A percentile compares a stretch with the other conserved stretches of the same genome.
phyloP scores from a whole-genome alignment of 108 stramenopile genomes.

The Skeletonema costatum region DNA sequence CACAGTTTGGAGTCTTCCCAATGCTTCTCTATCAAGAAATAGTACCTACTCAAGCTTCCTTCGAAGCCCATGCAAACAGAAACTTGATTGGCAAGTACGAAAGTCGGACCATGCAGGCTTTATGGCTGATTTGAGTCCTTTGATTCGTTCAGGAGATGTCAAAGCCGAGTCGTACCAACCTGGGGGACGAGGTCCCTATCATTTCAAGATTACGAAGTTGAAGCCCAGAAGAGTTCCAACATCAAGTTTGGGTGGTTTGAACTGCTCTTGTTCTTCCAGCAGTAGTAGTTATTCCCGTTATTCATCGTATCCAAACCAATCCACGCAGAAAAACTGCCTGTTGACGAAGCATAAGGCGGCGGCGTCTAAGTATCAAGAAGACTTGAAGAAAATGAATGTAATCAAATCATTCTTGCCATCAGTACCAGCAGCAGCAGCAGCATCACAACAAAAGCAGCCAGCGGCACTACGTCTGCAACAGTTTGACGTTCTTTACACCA shows the following conservation, averaged over 20 bases:
- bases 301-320: background rate
- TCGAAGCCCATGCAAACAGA: slow-evolving; percentile 7
- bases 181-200: slow-evolving; percentile 5
- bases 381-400: slow-evolving; percentile 6
- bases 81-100: slow-evolving; percentile 4
- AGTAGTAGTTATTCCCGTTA: background rate
- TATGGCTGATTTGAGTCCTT: background rate
- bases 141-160: slow-evolving; percentile 9
- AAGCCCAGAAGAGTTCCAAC: slow-evolving; percentile 2
- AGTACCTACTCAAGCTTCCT: background rate
- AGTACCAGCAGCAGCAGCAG: background rate
- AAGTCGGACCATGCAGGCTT: slow-evolving; percentile 5
- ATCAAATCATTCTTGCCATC: background rate
- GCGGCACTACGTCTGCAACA: background rate
- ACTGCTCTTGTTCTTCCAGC: background rate
- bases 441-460: background rate
- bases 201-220: slow-evolving; percentile 22
- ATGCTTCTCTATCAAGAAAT: background rate
- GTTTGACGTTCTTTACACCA: background rate
- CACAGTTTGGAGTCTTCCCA: background rate
- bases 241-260: background rate
- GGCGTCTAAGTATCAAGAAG: slow-evolving; percentile 2
- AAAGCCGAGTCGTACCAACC: slow-evolving; percentile 5
- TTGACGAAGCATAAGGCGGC: slow-evolving; percentile 3
- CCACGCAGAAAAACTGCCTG: background rate